Percentiles rank a stretch among this genome's conserved stretches.
These are phyloP conservation scores for Lecanicillium sp. DNA, from an alignment of 2,329 filamentous ascomycete genomes.

Conservation along the genomic window DNA sequence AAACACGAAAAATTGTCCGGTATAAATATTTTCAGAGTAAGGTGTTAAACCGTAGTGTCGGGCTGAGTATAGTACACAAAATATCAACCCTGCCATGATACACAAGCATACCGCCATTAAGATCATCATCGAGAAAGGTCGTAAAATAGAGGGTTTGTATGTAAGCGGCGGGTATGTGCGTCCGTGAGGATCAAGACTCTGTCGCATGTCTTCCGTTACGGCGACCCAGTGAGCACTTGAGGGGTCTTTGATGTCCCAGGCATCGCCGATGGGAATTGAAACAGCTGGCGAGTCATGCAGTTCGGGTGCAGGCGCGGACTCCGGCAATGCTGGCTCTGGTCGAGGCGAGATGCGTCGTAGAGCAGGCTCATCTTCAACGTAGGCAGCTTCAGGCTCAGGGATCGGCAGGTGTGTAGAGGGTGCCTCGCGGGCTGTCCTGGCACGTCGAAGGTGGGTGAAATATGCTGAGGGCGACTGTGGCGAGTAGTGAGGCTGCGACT, in stretches of 20 bases:
- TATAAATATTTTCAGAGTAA: constrained; percentile 62
- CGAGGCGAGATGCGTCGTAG: background rate
- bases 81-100: constrained; percentile 67
- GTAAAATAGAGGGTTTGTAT: constrained; percentile 67
- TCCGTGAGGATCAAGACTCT: constrained; percentile 33
- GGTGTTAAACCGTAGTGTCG: constrained; percentile 57
- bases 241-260: constrained; percentile 3
- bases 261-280: background rate
- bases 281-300: constrained; percentile 5
- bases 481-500: constrained; percentile 45
- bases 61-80: constrained; percentile 64
- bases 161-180: constrained; percentile 47
- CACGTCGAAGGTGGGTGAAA: constrained; percentile 14
- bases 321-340: background rate
- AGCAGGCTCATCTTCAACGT: constrained; percentile 18
- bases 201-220: constrained; percentile 28
- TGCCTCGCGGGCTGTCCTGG: background rate
- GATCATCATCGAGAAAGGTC: constrained; percentile 55
- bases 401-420: constrained; percentile 17
- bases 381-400: constrained; percentile 22
- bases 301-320: background rate
- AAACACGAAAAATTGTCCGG: constrained; percentile 76
- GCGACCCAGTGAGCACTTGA: constrained; percentile 25
- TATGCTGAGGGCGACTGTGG: constrained; percentile 31
- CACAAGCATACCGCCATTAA: constrained; percentile 57